phyloP scores from a whole-genome alignment of 768 basidiomycete species.

The Lactarius vividus region DNA sequence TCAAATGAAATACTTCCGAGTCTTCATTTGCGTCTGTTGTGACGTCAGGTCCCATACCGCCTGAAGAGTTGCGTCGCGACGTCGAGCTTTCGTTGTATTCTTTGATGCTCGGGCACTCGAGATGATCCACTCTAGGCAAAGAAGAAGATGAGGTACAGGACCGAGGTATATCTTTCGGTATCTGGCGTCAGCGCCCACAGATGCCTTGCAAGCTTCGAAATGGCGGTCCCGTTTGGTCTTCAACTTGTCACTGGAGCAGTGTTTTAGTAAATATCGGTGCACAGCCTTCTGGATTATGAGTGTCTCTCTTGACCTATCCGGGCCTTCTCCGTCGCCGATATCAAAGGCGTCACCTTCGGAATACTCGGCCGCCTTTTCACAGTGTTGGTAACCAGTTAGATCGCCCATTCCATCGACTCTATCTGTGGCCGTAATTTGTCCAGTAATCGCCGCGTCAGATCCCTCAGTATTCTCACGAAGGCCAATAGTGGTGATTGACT shows the following conservation, averaged over 20 bases:
- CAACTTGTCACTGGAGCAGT: not conserved
- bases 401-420: not conserved
- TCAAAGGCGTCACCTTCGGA: not conserved
- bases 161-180: conserved; percentile 20
- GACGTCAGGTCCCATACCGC: not conserved
- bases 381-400: not conserved
- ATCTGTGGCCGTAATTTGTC: not conserved
- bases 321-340: not conserved
- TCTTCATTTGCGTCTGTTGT: conserved; percentile 1
- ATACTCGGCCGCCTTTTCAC: conserved; percentile 3
- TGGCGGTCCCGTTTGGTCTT: conserved; percentile 5
- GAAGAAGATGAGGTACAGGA: conserved; percentile 19
- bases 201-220: conserved; percentile 12
- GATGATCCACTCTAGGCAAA: conserved; percentile 19
- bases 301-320: conserved; percentile 1
- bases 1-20: not conserved
- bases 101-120: not conserved
- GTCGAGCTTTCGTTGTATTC: not conserved
- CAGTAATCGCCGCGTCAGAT: not conserved
- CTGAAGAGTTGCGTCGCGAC: not conserved
- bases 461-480: not conserved
- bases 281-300: conserved; percentile 7
- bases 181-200: not conserved
- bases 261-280: not conserved
- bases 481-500: not conserved